These are phyloP conservation scores for Colletotrichum tanaceti DNA, from an alignment of 2,329 filamentous ascomycete genomes.

Conservation along the genomic window DNA sequence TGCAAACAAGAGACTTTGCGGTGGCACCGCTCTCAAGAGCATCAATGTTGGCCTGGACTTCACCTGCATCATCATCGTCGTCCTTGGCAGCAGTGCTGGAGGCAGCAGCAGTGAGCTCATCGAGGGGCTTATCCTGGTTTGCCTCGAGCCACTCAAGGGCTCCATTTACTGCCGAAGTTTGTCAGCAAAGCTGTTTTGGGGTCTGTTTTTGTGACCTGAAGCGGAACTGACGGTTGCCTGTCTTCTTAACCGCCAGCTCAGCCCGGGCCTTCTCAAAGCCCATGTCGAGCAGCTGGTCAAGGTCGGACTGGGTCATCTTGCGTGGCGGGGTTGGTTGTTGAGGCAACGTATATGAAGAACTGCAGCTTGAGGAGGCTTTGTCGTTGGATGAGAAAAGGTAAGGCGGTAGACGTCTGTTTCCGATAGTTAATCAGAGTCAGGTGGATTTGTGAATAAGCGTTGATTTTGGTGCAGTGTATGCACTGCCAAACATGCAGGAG, in stretches of 20 bases:
- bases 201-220: not conserved
- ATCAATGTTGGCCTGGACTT: slow-evolving; percentile 67
- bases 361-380: not conserved
- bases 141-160: slow-evolving; percentile 95
- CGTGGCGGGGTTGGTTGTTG: slow-evolving; percentile 38
- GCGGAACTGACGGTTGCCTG: slow-evolving; percentile 75
- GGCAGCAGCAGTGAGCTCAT: slow-evolving; percentile 74
- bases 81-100: slow-evolving; percentile 48
- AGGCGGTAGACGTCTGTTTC: not conserved
- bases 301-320: slow-evolving; percentile 68
- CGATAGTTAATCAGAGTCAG: not conserved
- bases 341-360: not conserved
- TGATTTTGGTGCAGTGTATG: slow-evolving; percentile 1
- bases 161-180: slow-evolving; percentile 72
- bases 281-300: slow-evolving; percentile 74
- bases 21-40: slow-evolving; percentile 77
- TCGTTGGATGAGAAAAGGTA: not conserved
- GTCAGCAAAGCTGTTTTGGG: not conserved
- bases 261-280: slow-evolving; percentile 87
- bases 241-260: slow-evolving; percentile 85
- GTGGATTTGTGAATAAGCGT: slow-evolving; percentile 4
- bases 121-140: slow-evolving; percentile 87
- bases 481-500: slow-evolving; percentile 4
- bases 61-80: slow-evolving; percentile 59
- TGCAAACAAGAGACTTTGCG: slow-evolving; percentile 88